Evolutionary conservation across 495 filamentous ascomycete genomes (phyloP).

Genomic region (Aspergillus nidulans): DNA sequence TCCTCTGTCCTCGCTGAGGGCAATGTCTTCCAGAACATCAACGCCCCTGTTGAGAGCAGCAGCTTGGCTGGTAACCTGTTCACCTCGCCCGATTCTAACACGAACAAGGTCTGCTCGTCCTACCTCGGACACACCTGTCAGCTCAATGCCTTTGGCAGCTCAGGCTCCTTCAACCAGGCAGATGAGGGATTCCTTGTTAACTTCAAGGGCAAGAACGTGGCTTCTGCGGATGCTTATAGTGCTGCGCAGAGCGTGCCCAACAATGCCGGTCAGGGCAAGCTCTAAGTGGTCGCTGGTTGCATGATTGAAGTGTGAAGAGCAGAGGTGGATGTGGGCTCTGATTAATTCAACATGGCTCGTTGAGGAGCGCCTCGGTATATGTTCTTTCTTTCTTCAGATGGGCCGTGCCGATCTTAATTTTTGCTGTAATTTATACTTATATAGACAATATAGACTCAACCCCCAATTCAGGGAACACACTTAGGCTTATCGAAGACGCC

Average conservation of each 20-base stretch:
- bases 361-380: too few relatives aligned
- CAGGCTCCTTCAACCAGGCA: slow-evolving; percentile 27
- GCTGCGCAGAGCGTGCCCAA: slow-evolving; percentile 22
- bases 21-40: slow-evolving; percentile 53
- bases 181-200: slow-evolving; percentile 32
- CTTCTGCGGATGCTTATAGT: slow-evolving; percentile 26
- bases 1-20: slow-evolving; percentile 53
- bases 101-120: slow-evolving; percentile 35
- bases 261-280: slow-evolving; percentile 14
- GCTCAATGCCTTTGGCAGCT: slow-evolving; percentile 44
- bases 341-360: too few relatives aligned
- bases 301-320: too few relatives aligned
- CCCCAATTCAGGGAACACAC: too few relatives aligned
- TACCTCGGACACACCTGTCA: slow-evolving; percentile 43
- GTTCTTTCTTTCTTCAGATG: too few relatives aligned
- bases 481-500: too few relatives aligned
- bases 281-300: slow-evolving; percentile 3
- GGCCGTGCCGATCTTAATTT: too few relatives aligned
- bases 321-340: too few relatives aligned
- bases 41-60: slow-evolving; percentile 21
- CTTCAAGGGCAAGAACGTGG: slow-evolving; percentile 37
- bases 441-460: too few relatives aligned
- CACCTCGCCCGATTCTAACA: slow-evolving; percentile 25
- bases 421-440: too few relatives aligned
- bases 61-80: slow-evolving; percentile 38